Base-by-base conservation (phyloP, 2,329 filamentous ascomycete genomes). In the Aspergillus intermedius region DNA sequence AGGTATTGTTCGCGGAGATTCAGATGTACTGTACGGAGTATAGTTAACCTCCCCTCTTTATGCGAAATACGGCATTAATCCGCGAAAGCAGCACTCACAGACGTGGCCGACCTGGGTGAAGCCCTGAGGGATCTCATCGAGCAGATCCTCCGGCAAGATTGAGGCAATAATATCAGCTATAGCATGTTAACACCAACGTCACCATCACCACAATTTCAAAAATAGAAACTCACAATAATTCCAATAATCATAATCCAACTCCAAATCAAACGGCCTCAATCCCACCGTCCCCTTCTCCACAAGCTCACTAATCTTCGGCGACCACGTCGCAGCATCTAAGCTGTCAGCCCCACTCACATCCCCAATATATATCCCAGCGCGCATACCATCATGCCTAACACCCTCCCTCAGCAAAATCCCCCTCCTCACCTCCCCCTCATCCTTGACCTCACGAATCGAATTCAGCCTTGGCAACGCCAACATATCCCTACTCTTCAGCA, bases 101-200 rank as follows among this genome's bases (percentile, higher is more conserved):
- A 97, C 84, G 60, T 97, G 91, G 17, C 93, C 91, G 32, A 91
- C 90, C 32, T 85, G 83, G 49, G 89, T 89, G 74, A 95, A 97
- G 44, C 90, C 89, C 28, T 82, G 81, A 2, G 91, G 91, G 28
- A 93, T 83, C 54, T 94, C 90, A 37, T 85, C 83, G 56, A 90
- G 82, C 21, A 87, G 77, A 43, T 88, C 84, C 55, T 90, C 83
- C 0, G 91, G 91, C 1, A 98, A 76, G 48, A 96, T 81, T 3
- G 88, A 82, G 44, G 76, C 76, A 63, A 96, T 87, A 35, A 98
- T 86, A 58, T 97, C 91, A 52, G 86, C 85, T 87, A 47, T n/a
- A 25, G 7, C 13, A 5, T 6, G 9, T 22, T 7, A 42, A 46
- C 37, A 35, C 17, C 9, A 5, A 5, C 1, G 1, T 13, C 17